phyloP scores from a whole-genome alignment of 2,329 filamentous ascomycete species.

The Knoxdaviesia proteae region DNA sequence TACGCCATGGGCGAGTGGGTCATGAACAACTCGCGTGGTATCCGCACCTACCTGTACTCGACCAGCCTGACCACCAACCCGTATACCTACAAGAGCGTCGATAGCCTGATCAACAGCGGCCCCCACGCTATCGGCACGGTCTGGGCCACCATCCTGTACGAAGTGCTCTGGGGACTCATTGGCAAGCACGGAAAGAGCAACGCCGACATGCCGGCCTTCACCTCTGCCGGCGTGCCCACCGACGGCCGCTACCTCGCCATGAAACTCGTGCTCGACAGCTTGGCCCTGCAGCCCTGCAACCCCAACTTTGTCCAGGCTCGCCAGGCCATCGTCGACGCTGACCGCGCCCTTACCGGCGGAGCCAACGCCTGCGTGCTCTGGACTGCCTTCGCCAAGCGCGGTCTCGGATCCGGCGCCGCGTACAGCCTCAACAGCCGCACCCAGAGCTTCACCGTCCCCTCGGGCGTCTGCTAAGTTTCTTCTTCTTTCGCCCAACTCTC shows the following conservation, averaged over 20 bases:
- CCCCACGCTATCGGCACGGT: constrained; percentile 29
- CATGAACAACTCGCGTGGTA: constrained; percentile 19
- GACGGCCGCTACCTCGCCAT: constrained; percentile 30
- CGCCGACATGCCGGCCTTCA: constrained; percentile 18
- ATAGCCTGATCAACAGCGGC: constrained; percentile 11
- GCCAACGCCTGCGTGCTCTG: constrained; percentile 29
- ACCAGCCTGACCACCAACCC: constrained; percentile 28
- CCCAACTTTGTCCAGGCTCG: constrained; percentile 31
- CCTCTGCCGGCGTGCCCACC: constrained; percentile 21
- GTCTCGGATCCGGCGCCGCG: constrained; percentile 21
- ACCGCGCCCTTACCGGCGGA: constrained; percentile 27
- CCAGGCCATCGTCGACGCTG: constrained; percentile 34
- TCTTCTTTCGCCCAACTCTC: neutral
- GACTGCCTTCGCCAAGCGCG: constrained; percentile 34
- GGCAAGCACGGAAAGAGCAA: constrained; percentile 32
- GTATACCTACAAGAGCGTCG: constrained; percentile 22
- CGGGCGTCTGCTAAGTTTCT: constrained; percentile 7
- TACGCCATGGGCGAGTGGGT: constrained; percentile 31
- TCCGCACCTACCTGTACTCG: constrained; percentile 28
- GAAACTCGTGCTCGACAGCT: constrained; percentile 29
- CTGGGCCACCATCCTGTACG: constrained; percentile 32
- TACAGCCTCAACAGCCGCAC: constrained; percentile 11
- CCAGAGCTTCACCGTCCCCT: constrained; percentile 12
- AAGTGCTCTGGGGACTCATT: constrained; percentile 35
- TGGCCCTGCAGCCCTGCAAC: constrained; percentile 34